phyloP scores from a whole-genome alignment of 257 asterid genomes.

The Scutellaria barbata region DNA sequence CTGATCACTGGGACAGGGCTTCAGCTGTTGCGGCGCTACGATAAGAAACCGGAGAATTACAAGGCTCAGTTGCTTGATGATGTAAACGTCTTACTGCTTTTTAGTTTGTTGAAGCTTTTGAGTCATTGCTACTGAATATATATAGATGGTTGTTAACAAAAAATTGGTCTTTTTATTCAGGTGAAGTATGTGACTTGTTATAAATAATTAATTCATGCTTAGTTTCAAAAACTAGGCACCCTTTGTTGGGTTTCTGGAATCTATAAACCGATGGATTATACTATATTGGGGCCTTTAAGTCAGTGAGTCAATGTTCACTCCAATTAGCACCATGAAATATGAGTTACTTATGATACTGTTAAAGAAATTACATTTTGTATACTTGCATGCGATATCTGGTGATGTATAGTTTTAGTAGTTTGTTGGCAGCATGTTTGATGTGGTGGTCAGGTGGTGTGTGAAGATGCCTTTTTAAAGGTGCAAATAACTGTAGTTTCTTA shows the following conservation, averaged over 20 bases:
- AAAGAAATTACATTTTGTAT: not conserved
- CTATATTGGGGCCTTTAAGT: not conserved
- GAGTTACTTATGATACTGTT: constrained; percentile 6
- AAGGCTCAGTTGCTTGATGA: constrained; percentile 88
- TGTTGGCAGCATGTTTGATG: constrained; percentile 29
- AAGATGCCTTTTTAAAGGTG: constrained; percentile 14
- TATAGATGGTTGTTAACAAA: not conserved
- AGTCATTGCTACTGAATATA: constrained; percentile 18
- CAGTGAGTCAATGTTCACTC: not conserved
- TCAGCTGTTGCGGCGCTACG: constrained; percentile 88
- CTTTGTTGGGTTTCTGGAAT: constrained; percentile 5
- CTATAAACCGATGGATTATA: not conserved
- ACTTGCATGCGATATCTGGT: not conserved
- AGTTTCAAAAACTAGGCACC: too few species aligned
- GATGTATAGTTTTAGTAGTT: constrained; percentile 16
- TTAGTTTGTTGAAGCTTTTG: not conserved
- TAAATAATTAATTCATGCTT: not conserved
- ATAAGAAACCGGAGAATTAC: constrained; percentile 72
- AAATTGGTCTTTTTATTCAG: not conserved
- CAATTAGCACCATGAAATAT: not conserved
- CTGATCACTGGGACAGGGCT: constrained; percentile 83
- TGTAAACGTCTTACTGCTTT: constrained; percentile 47
- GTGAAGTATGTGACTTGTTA: not conserved
- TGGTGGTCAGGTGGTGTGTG: constrained; percentile 28
- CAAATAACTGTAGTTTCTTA: not conserved